A percentile compares a stretch with the other conserved stretches of the same genome.
Evolutionary conservation across 1,284 basidiomycete genomes (phyloP).

Genomic region (Ustilago nuda): DNA sequence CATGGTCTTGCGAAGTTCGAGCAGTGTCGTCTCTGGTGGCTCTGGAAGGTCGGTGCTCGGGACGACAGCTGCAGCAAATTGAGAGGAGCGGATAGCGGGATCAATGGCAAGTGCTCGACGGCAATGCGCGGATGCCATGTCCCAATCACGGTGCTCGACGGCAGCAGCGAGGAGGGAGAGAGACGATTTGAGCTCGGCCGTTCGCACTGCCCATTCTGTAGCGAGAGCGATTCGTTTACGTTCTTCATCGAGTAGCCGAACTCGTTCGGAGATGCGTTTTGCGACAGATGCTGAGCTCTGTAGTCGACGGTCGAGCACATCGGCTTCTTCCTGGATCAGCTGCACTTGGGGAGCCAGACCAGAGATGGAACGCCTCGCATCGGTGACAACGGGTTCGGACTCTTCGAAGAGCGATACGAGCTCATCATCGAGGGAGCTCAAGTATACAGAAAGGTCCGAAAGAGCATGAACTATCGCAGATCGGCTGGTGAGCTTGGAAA

Average conservation of each 20-base stretch:
- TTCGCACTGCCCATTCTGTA: conserved; percentile 83
- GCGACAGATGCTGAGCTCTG: conserved; percentile 82
- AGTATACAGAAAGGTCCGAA: conserved; percentile 78
- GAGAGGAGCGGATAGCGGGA: conserved; percentile 79
- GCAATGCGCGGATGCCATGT: conserved; percentile 89
- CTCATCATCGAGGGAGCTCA: conserved; percentile 80
- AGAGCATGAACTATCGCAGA: conserved; percentile 65
- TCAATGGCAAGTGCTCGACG: conserved; percentile 88
- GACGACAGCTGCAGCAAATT: conserved; percentile 87
- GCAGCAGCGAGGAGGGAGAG: conserved; percentile 79
- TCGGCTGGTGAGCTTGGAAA: conserved; percentile 45
- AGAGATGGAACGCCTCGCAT: conserved; percentile 66
- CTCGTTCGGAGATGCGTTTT: conserved; percentile 87
- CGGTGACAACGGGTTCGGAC: conserved; percentile 41
- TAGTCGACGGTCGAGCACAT: conserved; percentile 75
- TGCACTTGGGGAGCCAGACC: conserved; percentile 77
- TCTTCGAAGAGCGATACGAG: conserved; percentile 80
- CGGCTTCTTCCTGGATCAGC: conserved; percentile 76
- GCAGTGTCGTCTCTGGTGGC: conserved; percentile 84
- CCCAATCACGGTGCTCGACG: conserved; percentile 92
- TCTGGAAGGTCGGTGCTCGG: conserved; percentile 88
- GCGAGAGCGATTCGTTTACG: conserved; percentile 87
- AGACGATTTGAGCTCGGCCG: conserved; percentile 91
- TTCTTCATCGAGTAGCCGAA: conserved; percentile 87
- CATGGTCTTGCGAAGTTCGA: conserved; percentile 79